phyloP scores from a whole-genome alignment of 345 rosid species.

The Balakata baccata region DNA sequence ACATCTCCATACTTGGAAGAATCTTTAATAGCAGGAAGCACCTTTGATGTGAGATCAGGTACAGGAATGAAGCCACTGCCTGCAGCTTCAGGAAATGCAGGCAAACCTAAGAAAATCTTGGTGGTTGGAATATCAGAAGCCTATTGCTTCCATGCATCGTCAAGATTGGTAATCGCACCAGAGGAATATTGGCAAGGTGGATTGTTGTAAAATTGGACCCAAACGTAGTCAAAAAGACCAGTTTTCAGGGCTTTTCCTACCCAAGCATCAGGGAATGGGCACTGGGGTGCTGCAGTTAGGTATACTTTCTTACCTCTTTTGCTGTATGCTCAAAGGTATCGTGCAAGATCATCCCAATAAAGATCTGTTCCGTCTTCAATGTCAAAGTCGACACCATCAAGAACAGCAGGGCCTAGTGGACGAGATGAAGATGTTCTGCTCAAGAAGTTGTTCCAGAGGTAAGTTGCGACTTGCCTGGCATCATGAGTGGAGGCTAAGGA shows the following conservation, averaged over 20 bases:
- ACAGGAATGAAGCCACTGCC: slow-evolving; percentile 4
- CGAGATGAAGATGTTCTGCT: background rate
- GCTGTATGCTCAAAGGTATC: background rate
- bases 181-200: background rate
- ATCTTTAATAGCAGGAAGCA: background rate
- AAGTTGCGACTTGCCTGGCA: background rate
- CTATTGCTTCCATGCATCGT: slow-evolving; percentile 1
- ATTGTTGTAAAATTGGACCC: background rate
- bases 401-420: background rate
- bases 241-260: background rate
- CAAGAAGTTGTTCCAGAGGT: slow-evolving; percentile 4
- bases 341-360: slow-evolving; percentile 4
- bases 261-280: slow-evolving; percentile 1
- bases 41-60: background rate
- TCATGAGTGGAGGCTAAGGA: background rate
- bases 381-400: background rate
- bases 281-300: slow-evolving; percentile 1
- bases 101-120: background rate
- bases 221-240: background rate
- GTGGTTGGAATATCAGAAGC: background rate
- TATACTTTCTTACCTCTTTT: background rate
- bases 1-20: background rate
- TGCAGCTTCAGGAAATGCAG: background rate
- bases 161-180: background rate
- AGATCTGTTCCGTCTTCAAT: background rate